Percentiles rank a stretch among this genome's conserved stretches.
Evolutionary conservation across 768 basidiomycete species (phyloP).

Genomic region (Xanthoconium stramineum): DNA sequence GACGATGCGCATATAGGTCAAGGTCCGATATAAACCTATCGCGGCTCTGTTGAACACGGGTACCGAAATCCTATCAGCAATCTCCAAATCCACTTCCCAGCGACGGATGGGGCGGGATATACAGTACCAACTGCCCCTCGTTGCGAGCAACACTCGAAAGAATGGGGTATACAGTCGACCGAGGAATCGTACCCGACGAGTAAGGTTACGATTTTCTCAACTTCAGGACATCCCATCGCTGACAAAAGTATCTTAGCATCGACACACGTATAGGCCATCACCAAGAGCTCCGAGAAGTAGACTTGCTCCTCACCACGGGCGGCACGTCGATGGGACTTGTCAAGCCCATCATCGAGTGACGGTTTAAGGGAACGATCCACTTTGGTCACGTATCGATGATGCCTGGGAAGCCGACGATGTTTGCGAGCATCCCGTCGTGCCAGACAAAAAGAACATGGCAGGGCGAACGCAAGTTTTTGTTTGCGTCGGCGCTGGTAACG

Average conservation of each 20-base stretch:
- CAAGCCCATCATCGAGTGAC: constrained; percentile 83
- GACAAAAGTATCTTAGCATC: constrained; percentile 38
- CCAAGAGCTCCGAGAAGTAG: constrained; percentile 59
- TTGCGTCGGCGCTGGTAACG: constrained; percentile 83
- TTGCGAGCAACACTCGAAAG: constrained; percentile 65
- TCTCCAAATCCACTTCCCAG: constrained; percentile 31
- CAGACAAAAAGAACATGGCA: constrained; percentile 13
- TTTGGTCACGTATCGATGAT: constrained; percentile 85
- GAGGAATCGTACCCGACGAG: constrained; percentile 79
- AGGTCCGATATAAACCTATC: constrained; percentile 65
- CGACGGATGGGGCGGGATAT: constrained; percentile 66
- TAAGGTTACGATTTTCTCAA: constrained; percentile 30
- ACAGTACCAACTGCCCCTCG: constrained; percentile 85
- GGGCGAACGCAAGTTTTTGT: constrained; percentile 56
- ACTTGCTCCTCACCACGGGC: constrained; percentile 80
- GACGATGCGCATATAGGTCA: constrained; percentile 44
- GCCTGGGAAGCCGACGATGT: constrained; percentile 87
- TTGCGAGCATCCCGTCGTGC: constrained; percentile 64
- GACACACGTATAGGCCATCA: constrained; percentile 55
- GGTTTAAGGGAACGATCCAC: constrained; percentile 72
- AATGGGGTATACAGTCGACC: constrained; percentile 75
- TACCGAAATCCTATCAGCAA: constrained; percentile 72
- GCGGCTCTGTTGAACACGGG: constrained; percentile 86
- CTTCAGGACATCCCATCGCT: neutral
- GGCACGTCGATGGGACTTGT: constrained; percentile 92